These are phyloP conservation scores for Oryza glumipatula DNA, from an alignment of 176 grass and related monocot species.

Conservation along the genomic window DNA sequence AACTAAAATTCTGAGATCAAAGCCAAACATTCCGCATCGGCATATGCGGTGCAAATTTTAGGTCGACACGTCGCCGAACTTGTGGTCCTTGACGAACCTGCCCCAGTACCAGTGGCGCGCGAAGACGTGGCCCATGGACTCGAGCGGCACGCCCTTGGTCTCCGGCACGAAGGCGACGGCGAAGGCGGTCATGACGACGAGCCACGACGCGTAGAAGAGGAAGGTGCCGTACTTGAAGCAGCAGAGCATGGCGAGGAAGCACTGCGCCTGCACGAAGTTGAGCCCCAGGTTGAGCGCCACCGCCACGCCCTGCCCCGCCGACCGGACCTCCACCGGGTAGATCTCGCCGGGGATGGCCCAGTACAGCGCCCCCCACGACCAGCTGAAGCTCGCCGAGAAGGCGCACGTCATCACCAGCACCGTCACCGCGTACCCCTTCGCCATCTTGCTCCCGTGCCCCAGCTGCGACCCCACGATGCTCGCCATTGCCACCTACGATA, in stretches of 20 bases:
- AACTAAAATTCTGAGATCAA: background rate
- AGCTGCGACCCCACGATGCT: slow-evolving; percentile 66
- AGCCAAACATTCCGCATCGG: background rate
- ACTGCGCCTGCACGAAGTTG: slow-evolving; percentile 84
- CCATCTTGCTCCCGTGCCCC: slow-evolving; percentile 50
- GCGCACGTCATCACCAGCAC: slow-evolving; percentile 63
- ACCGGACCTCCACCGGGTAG: slow-evolving; percentile 82
- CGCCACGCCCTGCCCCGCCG: slow-evolving; percentile 64
- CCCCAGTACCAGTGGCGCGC: slow-evolving; percentile 76
- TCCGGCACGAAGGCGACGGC: slow-evolving; percentile 64
- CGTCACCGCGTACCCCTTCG: slow-evolving; percentile 60
- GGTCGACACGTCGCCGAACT: slow-evolving; percentile 38
- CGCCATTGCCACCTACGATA: slow-evolving; percentile 56
- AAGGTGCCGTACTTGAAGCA: slow-evolving; percentile 72
- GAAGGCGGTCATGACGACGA: slow-evolving; percentile 70
- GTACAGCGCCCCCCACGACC: slow-evolving; percentile 82
- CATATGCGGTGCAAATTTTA: slow-evolving; percentile 4
- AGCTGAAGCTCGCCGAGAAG: slow-evolving; percentile 79
- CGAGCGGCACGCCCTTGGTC: slow-evolving; percentile 73
- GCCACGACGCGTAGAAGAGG: slow-evolving; percentile 67
- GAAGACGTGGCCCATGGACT: slow-evolving; percentile 65
- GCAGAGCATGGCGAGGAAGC: slow-evolving; percentile 82
- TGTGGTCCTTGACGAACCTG: slow-evolving; percentile 57
- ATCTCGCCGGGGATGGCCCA: slow-evolving; percentile 85
- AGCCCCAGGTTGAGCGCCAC: slow-evolving; percentile 79